Conservation (phyloP, 164 flowering plant genomes). For the Dillenia suffruticosa region DNA sequence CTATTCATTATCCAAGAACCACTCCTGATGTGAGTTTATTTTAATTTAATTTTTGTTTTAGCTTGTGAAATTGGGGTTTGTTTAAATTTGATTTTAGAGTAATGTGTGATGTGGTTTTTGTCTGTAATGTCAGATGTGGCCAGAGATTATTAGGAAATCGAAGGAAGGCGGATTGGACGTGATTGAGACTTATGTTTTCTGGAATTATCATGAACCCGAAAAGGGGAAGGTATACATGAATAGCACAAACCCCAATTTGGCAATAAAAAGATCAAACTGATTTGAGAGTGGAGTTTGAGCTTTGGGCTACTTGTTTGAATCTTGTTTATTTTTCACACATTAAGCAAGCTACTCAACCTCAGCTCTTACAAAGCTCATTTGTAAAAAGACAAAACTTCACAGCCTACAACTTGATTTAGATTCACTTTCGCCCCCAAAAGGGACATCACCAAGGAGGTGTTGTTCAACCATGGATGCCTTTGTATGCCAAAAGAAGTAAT, state of each 20-base stretch:
- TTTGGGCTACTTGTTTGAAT: not conserved
- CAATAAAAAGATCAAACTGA: too few relatives aligned
- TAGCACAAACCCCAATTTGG: not conserved
- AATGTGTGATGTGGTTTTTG: not conserved
- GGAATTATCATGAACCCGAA: constrained; percentile 61
- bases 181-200: constrained; percentile 59
- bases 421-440: too few relatives aligned
- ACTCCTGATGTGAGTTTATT: constrained; percentile 46
- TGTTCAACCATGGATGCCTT: too few relatives aligned
- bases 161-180: constrained; percentile 67
- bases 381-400: too few relatives aligned
- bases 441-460: too few relatives aligned
- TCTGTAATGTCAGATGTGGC: constrained; percentile 40
- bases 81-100: not conserved
- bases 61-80: not conserved
- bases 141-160: constrained; percentile 44
- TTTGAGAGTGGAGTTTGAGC: too few relatives aligned
- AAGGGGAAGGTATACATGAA: constrained; percentile 35
- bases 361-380: too few relatives aligned
- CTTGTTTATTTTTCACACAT: not conserved
- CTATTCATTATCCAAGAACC: constrained; percentile 64
- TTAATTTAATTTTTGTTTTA: not conserved
- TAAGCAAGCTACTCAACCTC: too few relatives aligned
- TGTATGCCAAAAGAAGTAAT: too few relatives aligned
- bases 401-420: too few relatives aligned